Conservation (phyloP, 768 basidiomycete genomes). For the Tulasnella sp. region DNA sequence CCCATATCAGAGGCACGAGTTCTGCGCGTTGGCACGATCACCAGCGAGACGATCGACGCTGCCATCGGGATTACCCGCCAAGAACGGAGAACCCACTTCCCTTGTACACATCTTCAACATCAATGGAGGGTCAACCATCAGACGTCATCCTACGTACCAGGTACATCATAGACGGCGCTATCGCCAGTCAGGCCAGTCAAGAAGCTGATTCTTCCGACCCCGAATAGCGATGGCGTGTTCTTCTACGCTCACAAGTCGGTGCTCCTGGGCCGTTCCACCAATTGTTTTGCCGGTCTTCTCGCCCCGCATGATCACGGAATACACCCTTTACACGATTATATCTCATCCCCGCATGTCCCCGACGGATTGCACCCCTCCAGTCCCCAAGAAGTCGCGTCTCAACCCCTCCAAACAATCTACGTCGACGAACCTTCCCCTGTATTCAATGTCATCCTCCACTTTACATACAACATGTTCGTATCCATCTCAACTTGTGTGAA, state of each 20-base stretch:
- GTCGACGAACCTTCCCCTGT: conserved; percentile 40
- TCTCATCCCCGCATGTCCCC: neutral
- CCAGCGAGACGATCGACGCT: no score
- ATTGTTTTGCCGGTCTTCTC: conserved; percentile 39
- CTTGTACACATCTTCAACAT: neutral
- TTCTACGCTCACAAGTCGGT: conserved; percentile 65
- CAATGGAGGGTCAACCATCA: neutral
- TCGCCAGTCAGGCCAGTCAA: neutral
- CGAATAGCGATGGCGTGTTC: conserved; percentile 50
- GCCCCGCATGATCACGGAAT: neutral
- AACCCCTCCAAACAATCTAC: conserved; percentile 31
- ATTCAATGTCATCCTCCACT: conserved; percentile 17
- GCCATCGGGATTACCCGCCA: no score
- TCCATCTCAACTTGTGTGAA: no score
- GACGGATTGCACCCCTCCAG: conserved; percentile 25
- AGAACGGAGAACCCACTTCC: neutral
- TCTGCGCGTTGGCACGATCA: no score
- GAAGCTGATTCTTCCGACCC: neutral
- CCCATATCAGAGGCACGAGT: no score
- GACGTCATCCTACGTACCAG: neutral
- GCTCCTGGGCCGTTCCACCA: conserved; percentile 49
- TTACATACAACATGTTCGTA: conserved; percentile 11
- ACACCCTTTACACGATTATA: neutral
- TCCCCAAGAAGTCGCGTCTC: neutral
- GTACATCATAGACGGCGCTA: neutral